These are phyloP conservation scores for Cladophialophora psammophila DNA, from an alignment of 2,329 filamentous ascomycete species.

Conservation along the genomic window DNA sequence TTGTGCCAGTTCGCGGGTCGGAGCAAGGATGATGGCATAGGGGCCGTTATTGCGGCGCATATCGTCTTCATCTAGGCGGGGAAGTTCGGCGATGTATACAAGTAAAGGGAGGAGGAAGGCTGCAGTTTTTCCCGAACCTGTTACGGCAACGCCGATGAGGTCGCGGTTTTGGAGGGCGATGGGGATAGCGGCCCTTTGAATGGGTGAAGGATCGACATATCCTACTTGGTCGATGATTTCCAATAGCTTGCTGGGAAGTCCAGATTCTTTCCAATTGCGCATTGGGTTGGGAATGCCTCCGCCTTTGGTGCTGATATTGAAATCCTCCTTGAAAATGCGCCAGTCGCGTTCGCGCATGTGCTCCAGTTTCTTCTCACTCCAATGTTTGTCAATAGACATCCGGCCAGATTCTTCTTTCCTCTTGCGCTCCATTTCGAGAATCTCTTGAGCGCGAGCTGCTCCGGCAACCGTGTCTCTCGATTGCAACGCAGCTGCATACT, in stretches of 20 bases:
- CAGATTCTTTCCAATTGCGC: constrained; percentile 90
- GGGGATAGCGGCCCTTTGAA: constrained; percentile 93
- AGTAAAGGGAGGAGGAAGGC: constrained; percentile 91
- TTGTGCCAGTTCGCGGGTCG: constrained; percentile 95
- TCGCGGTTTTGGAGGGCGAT: constrained; percentile 92
- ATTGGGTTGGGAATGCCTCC: constrained; percentile 93
- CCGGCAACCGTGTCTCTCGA: constrained; percentile 79
- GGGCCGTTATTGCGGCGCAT: constrained; percentile 91
- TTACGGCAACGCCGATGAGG: constrained; percentile 97
- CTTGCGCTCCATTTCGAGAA: constrained; percentile 84
- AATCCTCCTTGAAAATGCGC: constrained; percentile 99
- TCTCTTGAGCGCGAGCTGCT: constrained; percentile 74
- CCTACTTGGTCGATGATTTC: constrained; percentile 84
- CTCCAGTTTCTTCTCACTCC: constrained; percentile 89
- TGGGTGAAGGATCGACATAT: constrained; percentile 88
- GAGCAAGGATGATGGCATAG: constrained; percentile 95
- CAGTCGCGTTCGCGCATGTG: constrained; percentile 98
- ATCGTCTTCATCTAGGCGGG: constrained; percentile 80
- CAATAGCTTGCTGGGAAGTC: constrained; percentile 76
- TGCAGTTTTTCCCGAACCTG: constrained; percentile 97
- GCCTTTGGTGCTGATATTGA: constrained; percentile 94
- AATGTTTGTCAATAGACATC: constrained; percentile 86
- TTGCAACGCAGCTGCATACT: constrained; percentile 73
- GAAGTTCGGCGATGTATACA: constrained; percentile 91
- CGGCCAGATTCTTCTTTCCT: constrained; percentile 75